Evolutionary conservation across 2,329 filamentous ascomycete genomes (phyloP), one percentile per base, ranked within the genome.

Genomic region (Hypoxylon sp.): DNA sequence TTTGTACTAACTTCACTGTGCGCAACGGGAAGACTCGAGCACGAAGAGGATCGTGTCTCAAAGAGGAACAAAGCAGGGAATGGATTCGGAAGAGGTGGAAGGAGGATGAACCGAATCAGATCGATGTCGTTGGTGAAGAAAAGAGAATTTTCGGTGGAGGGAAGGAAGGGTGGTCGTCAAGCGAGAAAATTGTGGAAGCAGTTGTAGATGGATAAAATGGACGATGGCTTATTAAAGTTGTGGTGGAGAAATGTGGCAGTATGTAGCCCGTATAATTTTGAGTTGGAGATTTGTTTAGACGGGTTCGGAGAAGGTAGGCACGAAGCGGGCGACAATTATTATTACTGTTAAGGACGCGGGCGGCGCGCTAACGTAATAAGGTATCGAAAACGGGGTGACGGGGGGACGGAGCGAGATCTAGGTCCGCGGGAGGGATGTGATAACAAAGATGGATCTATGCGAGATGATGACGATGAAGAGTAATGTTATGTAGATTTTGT

Each of bases 201-300:
- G 61, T 30, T 25, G 61, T 25, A 21, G 63, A 61, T 63, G 66
- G 63, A 67, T 67, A 64, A 64, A 63, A 67, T 57, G 56, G 55
- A 59, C 45, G 37, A 54, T 63, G 59, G 56, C 55, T 61, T 56
- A 57, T 63, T 60, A 66, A 59, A 61, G 27, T 55, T 61, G 63
- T 66, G 55, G 66, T 69, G 60, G 66, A 69, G 66, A 67, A 67
- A 56, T 56, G 37, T 34, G 56, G 58, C 39, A 30, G 30, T 11
- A 4, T 32, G 30, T 32, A 9, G 11, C 60, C 62, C n/a, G n/a
- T 59, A 48, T 60, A 48, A 62, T 65, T 67, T 63, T 63, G 61
- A 67, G 60, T 67, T 63, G 66, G 61, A 67, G 63, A 67, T 64
- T 69, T 69, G 63, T 64, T 67, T 69, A 29, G 65, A 56, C 48